Base-by-base conservation (phyloP, 1,284 basidiomycete genomes). In the Schizophyllum commune region DNA sequence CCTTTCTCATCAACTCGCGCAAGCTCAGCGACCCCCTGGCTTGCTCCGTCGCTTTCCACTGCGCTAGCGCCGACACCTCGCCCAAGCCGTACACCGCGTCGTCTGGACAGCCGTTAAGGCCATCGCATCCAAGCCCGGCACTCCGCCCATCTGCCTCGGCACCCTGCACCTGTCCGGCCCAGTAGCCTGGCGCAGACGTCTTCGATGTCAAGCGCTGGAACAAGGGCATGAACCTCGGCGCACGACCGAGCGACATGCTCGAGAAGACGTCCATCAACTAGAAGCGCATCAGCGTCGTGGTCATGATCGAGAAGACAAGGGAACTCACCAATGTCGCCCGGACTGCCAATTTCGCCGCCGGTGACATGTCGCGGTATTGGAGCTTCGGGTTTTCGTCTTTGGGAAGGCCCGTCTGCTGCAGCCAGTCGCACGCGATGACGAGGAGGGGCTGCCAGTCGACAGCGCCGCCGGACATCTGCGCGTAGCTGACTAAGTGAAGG, bases 221-320 rank as follows among this genome's bases (percentile, higher is more conserved):
- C 53, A 91, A 77, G 32, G 74, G 70, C 52, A 89, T 73, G 71
- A 87, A 89, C 66, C 82, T 85, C 32, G 91, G 88, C 15, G 84
- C 77, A 58, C 81, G 80, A 66, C 78, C 75, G 61, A 83, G 71
- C 27, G 84, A 85, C 59, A 90, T 71, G 66, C 84, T 84, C 56
- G 88, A 80, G 70, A 91, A 81, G 64, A 89, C 81, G 69, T 92
- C 89, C 61, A 89, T 75, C 84, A 88, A 91, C 90, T 92, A 63
- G 58, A 56, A 47, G 20, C 57, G 55, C 32, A 55, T 57, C 58
- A 57, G 58, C 55, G 63, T 56, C 32, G 64, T 17, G 6, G 51
- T 56, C 32, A 27, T 33, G 60, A 34, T 56, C 72, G 63, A 39
- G 55, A 60, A 22, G 51, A 54, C 19, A 54, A 54, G 21, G 53